Base-by-base conservation (phyloP, 345 rosid genomes). In the Excoecaria cochinchinensis region DNA sequence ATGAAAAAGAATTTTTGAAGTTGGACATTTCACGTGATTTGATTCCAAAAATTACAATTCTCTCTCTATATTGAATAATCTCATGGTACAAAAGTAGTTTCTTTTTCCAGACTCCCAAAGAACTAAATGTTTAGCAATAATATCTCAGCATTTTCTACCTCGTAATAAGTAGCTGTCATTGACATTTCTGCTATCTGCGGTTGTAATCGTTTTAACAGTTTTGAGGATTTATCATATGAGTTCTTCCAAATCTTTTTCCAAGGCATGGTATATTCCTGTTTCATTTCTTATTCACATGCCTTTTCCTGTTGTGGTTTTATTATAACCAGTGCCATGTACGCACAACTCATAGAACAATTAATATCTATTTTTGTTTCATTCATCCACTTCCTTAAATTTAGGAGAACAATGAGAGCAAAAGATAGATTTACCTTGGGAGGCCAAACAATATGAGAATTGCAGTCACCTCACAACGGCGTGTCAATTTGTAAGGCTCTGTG, bases 401-500 rank as follows among this genome's bases (percentile, higher is more conserved):
- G n/a, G 19, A 31, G 11, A 53, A 22, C 36, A 38, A 50, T 25
- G 55, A 55, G 61, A 63, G 6, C 13, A 25, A 36, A 16, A n/a
- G 57, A 46, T 4, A 14, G 57, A 46, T 0, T 24, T 84, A 95
- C 99, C 99, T 92, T 66, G 99, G 99, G 66, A 96, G 97, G 62
- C 99, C 99, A 79, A 87, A 92, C 71, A 96, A 83, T 77, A 96
- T 87, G 80, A 96, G 97, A 86, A 96, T 92, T 36, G 99, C 99
- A 1, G 98, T 96, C 73, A 96, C 97, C 68, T 96, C 99, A 69
- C 99, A 93, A 21, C 82, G 89, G 0, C 97, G 86, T 7, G 87
- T 87, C 76, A 96, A 83, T 86, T 86, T 89, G 85, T 83, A 92
- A 38, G 97, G 98, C 84, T 92, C 97, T 73, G 97, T 86, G 70